A percentile compares a stretch with the other conserved stretches of the same genome.
phyloP scores from a whole-genome alignment of 1,284 basidiomycete genomes.

The Pulchroboletus neoregius region DNA sequence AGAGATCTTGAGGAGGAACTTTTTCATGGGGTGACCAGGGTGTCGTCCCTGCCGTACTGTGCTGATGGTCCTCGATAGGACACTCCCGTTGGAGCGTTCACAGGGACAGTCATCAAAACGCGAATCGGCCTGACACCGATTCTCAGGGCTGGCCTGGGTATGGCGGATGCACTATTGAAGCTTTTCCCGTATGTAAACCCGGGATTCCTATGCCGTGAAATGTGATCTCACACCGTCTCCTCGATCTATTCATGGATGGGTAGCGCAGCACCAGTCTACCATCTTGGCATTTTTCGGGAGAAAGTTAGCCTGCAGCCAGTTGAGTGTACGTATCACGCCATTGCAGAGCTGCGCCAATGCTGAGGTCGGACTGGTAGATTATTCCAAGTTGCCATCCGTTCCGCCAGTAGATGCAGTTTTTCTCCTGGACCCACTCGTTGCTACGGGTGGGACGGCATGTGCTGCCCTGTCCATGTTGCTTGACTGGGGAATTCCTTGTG shows the following conservation, averaged over 20 bases:
- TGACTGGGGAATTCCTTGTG: slow-evolving; percentile 81
- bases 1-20: slow-evolving; percentile 55
- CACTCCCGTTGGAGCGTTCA: slow-evolving; percentile 67
- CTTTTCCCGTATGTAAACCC: slow-evolving; percentile 66
- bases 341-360: neutral
- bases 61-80: slow-evolving; percentile 36
- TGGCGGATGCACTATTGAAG: slow-evolving; percentile 82
- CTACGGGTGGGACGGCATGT: slow-evolving; percentile 90
- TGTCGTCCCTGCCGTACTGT: neutral
- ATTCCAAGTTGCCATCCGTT: slow-evolving; percentile 82
- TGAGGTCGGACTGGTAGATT: slow-evolving; percentile 52
- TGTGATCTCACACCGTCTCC: slow-evolving; percentile 1
- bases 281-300: slow-evolving; percentile 88
- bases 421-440: slow-evolving; percentile 88
- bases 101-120: slow-evolving; percentile 62
- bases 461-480: slow-evolving; percentile 81
- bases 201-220: neutral
- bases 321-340: slow-evolving; percentile 59
- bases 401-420: slow-evolving; percentile 81
- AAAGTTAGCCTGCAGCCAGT: slow-evolving; percentile 89
- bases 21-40: slow-evolving; percentile 56
- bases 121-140: slow-evolving; percentile 87
- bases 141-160: slow-evolving; percentile 89
- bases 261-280: slow-evolving; percentile 80
- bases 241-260: neutral